Evolutionary conservation across 2,329 filamentous ascomycete genomes (phyloP).

Genomic region (Aulographum hederae): DNA sequence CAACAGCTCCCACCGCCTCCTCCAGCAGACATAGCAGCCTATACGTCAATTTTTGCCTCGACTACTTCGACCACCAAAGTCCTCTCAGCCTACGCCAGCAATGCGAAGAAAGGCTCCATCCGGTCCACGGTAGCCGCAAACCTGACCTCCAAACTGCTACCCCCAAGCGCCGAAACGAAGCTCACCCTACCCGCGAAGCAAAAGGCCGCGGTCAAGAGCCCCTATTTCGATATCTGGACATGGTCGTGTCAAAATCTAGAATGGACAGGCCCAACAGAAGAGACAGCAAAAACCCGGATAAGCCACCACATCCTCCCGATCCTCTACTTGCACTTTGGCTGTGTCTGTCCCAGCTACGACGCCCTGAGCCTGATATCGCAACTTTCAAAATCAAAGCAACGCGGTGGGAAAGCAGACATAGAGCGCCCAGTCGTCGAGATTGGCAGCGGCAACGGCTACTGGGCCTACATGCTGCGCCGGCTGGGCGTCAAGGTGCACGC

Average conservation of each 20-base stretch:
- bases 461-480: slow-evolving; percentile 50
- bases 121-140: slow-evolving; percentile 37
- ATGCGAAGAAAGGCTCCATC: slow-evolving; percentile 46
- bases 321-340: slow-evolving; percentile 66
- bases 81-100: slow-evolving; percentile 42
- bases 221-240: slow-evolving; percentile 48
- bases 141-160: slow-evolving; percentile 32
- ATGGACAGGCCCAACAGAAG: slow-evolving; percentile 42
- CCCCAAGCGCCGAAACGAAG: slow-evolving; percentile 22
- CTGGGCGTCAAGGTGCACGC: slow-evolving; percentile 37
- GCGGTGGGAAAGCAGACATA: slow-evolving; percentile 12
- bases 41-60: slow-evolving; percentile 47
- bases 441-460: slow-evolving; percentile 58
- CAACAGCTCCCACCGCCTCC: too few species aligned
- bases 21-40: slow-evolving; percentile 42
- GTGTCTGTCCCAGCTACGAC: slow-evolving; percentile 50
- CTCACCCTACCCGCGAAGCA: slow-evolving; percentile 11
- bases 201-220: slow-evolving; percentile 34
- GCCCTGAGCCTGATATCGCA: slow-evolving; percentile 40
- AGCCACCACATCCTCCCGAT: slow-evolving; percentile 54
- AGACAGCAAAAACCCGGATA: slow-evolving; percentile 32
- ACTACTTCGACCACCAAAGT: slow-evolving; percentile 40
- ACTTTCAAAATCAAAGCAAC: slow-evolving; percentile 13
- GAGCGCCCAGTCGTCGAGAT: slow-evolving; percentile 41
- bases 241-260: slow-evolving; percentile 46